phyloP scores from a whole-genome alignment of 257 asterid genomes.

The Nicotiana obtusifolia region DNA sequence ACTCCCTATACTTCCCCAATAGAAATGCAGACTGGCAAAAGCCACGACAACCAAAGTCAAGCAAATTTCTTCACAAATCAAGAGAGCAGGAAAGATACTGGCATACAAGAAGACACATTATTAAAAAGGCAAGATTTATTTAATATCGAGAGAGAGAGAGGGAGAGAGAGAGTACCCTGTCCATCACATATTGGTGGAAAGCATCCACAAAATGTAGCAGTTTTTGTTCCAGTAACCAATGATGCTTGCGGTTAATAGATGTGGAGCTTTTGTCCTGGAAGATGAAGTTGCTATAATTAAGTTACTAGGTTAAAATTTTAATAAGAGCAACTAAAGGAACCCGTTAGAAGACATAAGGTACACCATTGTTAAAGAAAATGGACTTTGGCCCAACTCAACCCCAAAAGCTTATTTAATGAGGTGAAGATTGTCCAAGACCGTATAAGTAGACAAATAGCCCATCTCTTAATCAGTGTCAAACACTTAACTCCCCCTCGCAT shows the following conservation, averaged over 20 bases:
- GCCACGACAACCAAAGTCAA: background rate
- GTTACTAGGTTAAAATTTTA: background rate
- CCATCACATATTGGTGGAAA: slow-evolving; percentile 98
- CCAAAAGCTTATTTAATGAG: background rate
- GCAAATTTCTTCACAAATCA: background rate
- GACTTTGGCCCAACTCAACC: background rate
- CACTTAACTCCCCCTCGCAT: no score
- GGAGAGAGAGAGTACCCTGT: slow-evolving; percentile 53
- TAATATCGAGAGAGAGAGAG: slow-evolving; percentile 5
- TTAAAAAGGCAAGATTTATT: background rate
- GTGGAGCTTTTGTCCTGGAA: slow-evolving; percentile 67
- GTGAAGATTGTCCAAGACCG: background rate
- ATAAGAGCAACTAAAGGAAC: background rate
- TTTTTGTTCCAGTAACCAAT: slow-evolving; percentile 90
- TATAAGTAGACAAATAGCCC: background rate
- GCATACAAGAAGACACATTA: background rate
- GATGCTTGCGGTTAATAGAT: slow-evolving; percentile 63
- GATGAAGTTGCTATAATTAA: slow-evolving; percentile 4
- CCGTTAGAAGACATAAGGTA: background rate
- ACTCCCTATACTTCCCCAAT: background rate
- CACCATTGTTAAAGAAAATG: background rate
- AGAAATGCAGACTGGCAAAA: no score
- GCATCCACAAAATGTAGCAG: slow-evolving; percentile 97
- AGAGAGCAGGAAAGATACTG: background rate
- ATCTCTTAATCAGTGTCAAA: no score